Conservation (phyloP, 805 yeast genomes). For the Debaryomyces prosopidis region DNA sequence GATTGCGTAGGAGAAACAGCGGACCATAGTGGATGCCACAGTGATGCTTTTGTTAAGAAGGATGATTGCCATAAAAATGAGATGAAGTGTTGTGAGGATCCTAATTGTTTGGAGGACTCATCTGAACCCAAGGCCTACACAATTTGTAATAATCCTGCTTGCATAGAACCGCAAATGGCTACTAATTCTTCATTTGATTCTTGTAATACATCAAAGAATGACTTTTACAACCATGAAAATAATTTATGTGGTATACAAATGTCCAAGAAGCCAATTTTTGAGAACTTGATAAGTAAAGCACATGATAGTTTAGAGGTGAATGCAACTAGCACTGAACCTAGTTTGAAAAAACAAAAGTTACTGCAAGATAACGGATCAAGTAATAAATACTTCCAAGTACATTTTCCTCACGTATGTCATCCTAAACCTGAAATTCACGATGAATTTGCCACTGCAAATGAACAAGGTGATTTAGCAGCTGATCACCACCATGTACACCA, state of each 20-base stretch:
- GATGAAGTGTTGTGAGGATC: constrained; percentile 10
- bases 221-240: constrained; percentile 12
- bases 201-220: constrained; percentile 4
- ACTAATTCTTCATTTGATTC: constrained; percentile 10
- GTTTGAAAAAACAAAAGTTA: constrained; percentile 9
- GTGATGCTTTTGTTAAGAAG: neutral
- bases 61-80: constrained; percentile 6
- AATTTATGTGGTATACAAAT: constrained; percentile 30
- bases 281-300: constrained; percentile 38
- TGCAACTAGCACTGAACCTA: constrained; percentile 3
- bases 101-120: constrained; percentile 5
- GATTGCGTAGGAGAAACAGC: constrained; percentile 2
- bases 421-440: constrained; percentile 11
- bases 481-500: constrained; percentile 32
- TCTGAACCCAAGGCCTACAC: neutral
- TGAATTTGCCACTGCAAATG: neutral
- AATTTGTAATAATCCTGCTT: constrained; percentile 7
- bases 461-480: neutral
- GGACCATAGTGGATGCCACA: neutral
- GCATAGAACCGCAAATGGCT: constrained; percentile 8
- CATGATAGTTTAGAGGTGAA: constrained; percentile 25
- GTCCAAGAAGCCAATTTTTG: constrained; percentile 36
- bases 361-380: constrained; percentile 2
- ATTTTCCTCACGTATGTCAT: constrained; percentile 43
- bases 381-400: constrained; percentile 28